Percentiles rank a stretch among this genome's conserved stretches.
These are phyloP conservation scores for Sphaerulina populicola DNA, from an alignment of 2,329 filamentous ascomycete genomes.

Conservation along the genomic window DNA sequence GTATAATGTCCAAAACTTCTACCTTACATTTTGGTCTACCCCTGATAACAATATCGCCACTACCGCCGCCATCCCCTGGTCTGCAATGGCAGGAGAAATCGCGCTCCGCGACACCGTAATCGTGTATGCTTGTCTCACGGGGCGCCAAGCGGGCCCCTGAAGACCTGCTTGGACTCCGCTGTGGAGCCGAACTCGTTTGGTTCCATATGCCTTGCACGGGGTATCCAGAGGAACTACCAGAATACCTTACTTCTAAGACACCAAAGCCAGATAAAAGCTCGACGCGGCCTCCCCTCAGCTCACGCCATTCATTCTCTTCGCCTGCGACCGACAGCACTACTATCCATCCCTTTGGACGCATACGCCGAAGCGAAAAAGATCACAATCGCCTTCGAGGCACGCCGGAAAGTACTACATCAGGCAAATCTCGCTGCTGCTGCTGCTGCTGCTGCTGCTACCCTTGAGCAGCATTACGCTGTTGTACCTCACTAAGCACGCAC, in stretches of 20 bases:
- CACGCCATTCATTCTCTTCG: no score
- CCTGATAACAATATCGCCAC: not conserved
- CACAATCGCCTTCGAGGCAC: no score
- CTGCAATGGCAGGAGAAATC: not conserved
- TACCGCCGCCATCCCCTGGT: not conserved
- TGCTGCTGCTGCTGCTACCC: no score
- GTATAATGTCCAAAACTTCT: not conserved
- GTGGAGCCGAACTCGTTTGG: constrained; percentile 6
- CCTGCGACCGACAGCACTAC: no score
- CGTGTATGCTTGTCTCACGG: constrained; percentile 14
- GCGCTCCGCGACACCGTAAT: not conserved
- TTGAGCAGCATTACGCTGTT: no score
- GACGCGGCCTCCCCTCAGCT: no score
- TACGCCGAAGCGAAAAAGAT: no score
- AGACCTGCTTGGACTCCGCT: constrained; percentile 6
- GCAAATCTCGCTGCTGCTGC: no score
- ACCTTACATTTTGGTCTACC: not conserved
- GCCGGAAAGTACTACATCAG: no score
- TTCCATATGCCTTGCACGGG: constrained; percentile 16
- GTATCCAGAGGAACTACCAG: constrained; percentile 4
- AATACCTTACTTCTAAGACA: not conserved
- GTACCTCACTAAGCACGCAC: no score
- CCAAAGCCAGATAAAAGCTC: not conserved
- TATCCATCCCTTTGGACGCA: no score
- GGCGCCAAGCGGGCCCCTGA: constrained; percentile 5